Base-by-base conservation (phyloP, 2,329 filamentous ascomycete genomes). In the Penicillium sclerotigenum region DNA sequence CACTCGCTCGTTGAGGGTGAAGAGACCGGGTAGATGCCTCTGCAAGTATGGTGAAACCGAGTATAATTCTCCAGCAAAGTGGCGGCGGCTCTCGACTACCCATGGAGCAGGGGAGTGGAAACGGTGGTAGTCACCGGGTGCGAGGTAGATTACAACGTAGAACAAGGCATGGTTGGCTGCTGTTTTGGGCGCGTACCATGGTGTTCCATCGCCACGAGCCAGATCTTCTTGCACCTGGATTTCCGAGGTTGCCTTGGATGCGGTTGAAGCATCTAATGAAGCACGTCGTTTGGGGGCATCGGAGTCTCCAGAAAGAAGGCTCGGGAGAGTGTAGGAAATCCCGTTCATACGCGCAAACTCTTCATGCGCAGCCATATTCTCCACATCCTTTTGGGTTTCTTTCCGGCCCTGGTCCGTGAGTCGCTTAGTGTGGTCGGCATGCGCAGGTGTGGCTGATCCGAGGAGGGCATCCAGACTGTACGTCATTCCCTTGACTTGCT, bases 401-500 rank as follows among this genome's bases (percentile, higher is more conserved):
- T 75, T 70, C 20, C 59, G 53, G 48, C 71, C 68, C 50, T 71
- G 64, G 53, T 71, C 75, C 52, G 40, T 58, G 45, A 73, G 66
- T 59, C 61, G 71, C 64, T 68, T 70, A 28, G 67, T 73, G 62
- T 67, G 75, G 62, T 75, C 73, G 13, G 73, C 69, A 28, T 74
- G 66, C 10, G 70, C 68, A 54, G 55, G 82, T 71, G 65, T 87
- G 74, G 75, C 83, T 62, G 72, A 73, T 62, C 94, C 94, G 2
- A 99, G 82, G 1, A 99, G 82, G 8, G 94, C 92, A 71, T 99
- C 94, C 52, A 99, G 83, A 63, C 88, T 96, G 76, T 99, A 99
- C 0, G 94, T 99, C 82, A 99, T 94, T 58, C 94, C 94, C 77
- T 99, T 99, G 61, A 99, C 93, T 77, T 99, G 94, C 73, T 99